Evolutionary conservation across 345 rosid species (phyloP), one percentile per base, ranked within the genome.

Genomic region (Eucalyptus guilfoylei): DNA sequence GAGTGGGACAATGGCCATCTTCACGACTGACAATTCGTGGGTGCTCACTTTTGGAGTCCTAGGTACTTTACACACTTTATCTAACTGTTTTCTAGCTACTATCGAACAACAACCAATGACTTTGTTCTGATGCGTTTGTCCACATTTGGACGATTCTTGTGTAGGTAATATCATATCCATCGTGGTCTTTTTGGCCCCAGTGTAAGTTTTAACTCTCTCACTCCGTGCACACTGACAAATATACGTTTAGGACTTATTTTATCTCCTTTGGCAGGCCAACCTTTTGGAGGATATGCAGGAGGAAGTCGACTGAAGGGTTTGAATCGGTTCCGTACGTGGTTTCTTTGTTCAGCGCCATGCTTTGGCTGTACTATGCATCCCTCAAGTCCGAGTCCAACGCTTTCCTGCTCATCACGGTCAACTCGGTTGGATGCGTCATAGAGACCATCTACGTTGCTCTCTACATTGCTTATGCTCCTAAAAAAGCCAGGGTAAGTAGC

Each of bases 361-460:
- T 95, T 30, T 96, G 98, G 98, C 88, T 95, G 21, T 95, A 93
- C 92, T 96, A 95, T 32, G 94, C 95, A 37, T 89, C 93, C 89
- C 80, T 94, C 28, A 97, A 98, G 81, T 87, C 86, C 54, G 15
- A 37, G 83, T 76, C 83, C 83, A 89, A 92, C 76, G 97, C 96
- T 49, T 87, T 95, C 85, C 98, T 98, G 58, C 94, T 98, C 85
- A 88, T 95, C 92, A 96, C 99, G 89, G 95, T 97, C 88, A 98
- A 98, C 93, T 88, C 95, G 15, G 93, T 98, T 45, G 99, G 99
- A 49, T 95, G 96, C 91, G 89, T 94, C 76, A 87, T 97, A 9
- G 98, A 98, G 91, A 95, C 93, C 49, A 80, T 95, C 34, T 98
- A 97, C 94, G 93, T 93, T 86, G 37, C 91, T 89, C 69, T 96